phyloP scores from a whole-genome alignment of 108 stramenopile species.

The Pseudonitzschia pungens region DNA sequence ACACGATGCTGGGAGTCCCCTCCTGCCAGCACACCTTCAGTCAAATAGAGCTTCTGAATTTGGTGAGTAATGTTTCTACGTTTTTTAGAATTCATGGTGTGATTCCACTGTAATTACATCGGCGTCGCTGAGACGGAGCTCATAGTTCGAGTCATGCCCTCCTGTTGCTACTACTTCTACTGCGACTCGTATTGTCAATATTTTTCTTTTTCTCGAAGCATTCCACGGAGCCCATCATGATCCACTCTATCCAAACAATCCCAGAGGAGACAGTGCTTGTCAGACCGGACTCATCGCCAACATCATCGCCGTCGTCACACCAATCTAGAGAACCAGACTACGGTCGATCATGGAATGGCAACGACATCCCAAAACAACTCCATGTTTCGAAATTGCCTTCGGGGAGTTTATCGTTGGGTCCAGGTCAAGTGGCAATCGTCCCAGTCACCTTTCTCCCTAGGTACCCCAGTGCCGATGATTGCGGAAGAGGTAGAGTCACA shows the following conservation, averaged over 20 bases:
- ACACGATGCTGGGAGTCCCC: conserved; percentile 35
- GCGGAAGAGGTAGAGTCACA: not conserved
- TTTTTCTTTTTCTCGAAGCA: conserved; percentile 24
- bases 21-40: conserved; percentile 38
- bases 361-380: conserved; percentile 36
- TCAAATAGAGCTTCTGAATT: conserved; percentile 42
- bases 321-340: conserved; percentile 8
- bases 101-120: not conserved
- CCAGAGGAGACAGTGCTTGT: conserved; percentile 41
- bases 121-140: not conserved
- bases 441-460: conserved; percentile 51
- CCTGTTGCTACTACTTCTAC: not conserved
- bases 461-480: conserved; percentile 31
- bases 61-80: conserved; percentile 22
- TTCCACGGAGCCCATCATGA: conserved; percentile 33
- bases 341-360: conserved; percentile 12
- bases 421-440: conserved; percentile 49
- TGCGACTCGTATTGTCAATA: not conserved
- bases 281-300: conserved; percentile 11
- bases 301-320: not conserved
- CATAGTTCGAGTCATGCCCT: not conserved
- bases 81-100: not conserved
- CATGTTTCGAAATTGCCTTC: conserved; percentile 41
- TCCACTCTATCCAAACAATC: conserved; percentile 41
- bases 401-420: conserved; percentile 37